Evolutionary conservation across 2,329 filamentous ascomycete genomes (phyloP).

Genomic region (Diaporthe citri): DNA sequence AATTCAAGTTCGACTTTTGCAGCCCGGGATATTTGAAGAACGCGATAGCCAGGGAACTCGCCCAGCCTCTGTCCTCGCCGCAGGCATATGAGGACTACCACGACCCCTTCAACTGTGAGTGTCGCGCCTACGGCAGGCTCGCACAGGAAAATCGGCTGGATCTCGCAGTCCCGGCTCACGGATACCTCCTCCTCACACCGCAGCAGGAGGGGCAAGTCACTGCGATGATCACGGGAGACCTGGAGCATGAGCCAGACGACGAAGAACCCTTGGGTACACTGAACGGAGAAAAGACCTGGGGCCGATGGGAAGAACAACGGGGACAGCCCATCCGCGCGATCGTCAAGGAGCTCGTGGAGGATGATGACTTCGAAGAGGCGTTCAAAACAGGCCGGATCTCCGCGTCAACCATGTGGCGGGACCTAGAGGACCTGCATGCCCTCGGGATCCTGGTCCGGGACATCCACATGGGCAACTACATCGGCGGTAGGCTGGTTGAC

Average conservation of each 20-base stretch:
- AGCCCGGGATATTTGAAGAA: background rate
- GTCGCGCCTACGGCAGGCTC: conserved; percentile 40
- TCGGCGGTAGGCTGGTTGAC: conserved; percentile 28
- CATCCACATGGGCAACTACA: conserved; percentile 18
- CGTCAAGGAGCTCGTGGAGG: conserved; percentile 35
- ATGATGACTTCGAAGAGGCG: background rate
- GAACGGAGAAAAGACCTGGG: conserved; percentile 25
- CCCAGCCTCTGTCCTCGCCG: background rate
- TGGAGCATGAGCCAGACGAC: background rate
- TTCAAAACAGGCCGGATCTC: background rate
- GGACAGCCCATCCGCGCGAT: conserved; percentile 38
- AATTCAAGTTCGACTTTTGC: background rate
- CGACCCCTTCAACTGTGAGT: conserved; percentile 41
- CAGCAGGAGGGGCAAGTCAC: background rate
- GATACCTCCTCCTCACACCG: conserved; percentile 38
- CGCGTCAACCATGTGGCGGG: conserved; percentile 22
- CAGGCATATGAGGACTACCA: conserved; percentile 31
- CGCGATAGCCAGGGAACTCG: background rate
- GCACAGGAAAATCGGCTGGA: conserved; percentile 34
- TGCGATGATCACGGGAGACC: background rate
- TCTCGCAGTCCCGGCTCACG: conserved; percentile 36
- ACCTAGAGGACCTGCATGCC: conserved; percentile 33
- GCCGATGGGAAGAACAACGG: conserved; percentile 7
- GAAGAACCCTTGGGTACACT: background rate
- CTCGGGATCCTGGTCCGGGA: conserved; percentile 38